These are phyloP conservation scores for Fusarium subglutinans DNA, from an alignment of 2,329 filamentous ascomycete genomes.

Conservation along the genomic window DNA sequence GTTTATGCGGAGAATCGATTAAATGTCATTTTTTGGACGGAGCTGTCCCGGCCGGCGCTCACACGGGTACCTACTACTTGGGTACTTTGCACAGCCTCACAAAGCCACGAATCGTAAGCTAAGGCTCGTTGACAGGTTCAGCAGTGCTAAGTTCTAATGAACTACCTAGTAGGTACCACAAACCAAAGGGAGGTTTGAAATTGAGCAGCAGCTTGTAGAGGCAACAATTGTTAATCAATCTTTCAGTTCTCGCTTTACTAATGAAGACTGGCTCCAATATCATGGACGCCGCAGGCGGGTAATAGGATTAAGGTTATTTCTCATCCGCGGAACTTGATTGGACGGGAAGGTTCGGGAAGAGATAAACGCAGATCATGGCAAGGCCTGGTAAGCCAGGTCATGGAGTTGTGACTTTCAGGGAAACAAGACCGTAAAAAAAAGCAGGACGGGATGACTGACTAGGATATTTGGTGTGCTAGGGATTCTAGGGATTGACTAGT, in stretches of 20 bases:
- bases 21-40: not conserved
- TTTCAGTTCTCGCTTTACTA: not conserved
- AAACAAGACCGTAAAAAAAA: slow-evolving; percentile 6
- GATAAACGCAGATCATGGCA: slow-evolving; percentile 24
- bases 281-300: slow-evolving; percentile 7
- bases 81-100: slow-evolving; percentile 38
- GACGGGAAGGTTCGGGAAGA: not conserved
- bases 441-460: not conserved
- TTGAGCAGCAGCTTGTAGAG: not conserved
- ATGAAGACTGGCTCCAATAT: not conserved
- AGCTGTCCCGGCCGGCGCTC: not conserved
- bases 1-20: not conserved
- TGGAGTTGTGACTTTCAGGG: not conserved
- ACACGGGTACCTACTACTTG: not conserved
- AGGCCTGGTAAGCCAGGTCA: slow-evolving; percentile 7
- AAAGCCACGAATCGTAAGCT: slow-evolving; percentile 6
- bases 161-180: not conserved
- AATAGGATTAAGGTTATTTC: slow-evolving; percentile 33
- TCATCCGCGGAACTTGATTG: slow-evolving; percentile 18
- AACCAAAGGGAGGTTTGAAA: not conserved
- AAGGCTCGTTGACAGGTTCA: not conserved
- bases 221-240: not conserved
- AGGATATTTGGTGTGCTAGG: not conserved
- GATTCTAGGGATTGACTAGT: not conserved
- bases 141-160: not conserved